A percentile compares a stretch with the other conserved stretches of the same genome.
Evolutionary conservation across 2,329 filamentous ascomycete genomes (phyloP).

Genomic region (Penicillium digitatum): DNA sequence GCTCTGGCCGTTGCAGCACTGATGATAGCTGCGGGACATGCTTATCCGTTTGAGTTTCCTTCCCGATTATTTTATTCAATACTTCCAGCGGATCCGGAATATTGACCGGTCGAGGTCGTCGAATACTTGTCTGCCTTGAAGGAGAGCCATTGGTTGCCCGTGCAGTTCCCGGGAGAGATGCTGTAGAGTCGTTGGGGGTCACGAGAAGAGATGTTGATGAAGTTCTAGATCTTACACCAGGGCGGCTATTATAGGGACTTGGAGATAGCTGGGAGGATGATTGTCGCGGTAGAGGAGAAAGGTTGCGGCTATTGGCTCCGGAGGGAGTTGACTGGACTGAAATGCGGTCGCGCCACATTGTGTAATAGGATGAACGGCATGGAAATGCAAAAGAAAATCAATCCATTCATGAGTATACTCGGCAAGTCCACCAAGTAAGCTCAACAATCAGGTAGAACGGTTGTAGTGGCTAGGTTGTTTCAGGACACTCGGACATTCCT

Average conservation of each 20-base stretch:
- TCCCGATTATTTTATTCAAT: conserved; percentile 58
- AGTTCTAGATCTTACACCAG: conserved; percentile 64
- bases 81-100: conserved; percentile 68
- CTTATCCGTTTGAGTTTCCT: conserved; percentile 19
- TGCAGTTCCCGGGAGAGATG: conserved; percentile 65
- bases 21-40: conserved; percentile 2
- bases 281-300: conserved; percentile 66
- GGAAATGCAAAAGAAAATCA: background rate
- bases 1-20: conserved; percentile 35
- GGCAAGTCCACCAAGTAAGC: background rate
- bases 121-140: conserved; percentile 55
- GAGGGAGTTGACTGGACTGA: conserved; percentile 65
- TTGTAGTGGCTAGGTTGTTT: background rate
- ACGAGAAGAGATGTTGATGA: conserved; percentile 74
- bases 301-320: conserved; percentile 58
- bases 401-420: background rate
- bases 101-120: conserved; percentile 50
- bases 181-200: conserved; percentile 69
- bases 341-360: conserved; percentile 89
- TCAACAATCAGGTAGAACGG: background rate
- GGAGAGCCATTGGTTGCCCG: conserved; percentile 64
- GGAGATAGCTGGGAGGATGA: conserved; percentile 66
- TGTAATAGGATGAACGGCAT: conserved; percentile 13
- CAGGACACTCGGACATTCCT: conserved; percentile 12
- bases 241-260: conserved; percentile 63